Evolutionary conservation across 768 basidiomycete species (phyloP).

Genomic region (Tulasnella sp.): DNA sequence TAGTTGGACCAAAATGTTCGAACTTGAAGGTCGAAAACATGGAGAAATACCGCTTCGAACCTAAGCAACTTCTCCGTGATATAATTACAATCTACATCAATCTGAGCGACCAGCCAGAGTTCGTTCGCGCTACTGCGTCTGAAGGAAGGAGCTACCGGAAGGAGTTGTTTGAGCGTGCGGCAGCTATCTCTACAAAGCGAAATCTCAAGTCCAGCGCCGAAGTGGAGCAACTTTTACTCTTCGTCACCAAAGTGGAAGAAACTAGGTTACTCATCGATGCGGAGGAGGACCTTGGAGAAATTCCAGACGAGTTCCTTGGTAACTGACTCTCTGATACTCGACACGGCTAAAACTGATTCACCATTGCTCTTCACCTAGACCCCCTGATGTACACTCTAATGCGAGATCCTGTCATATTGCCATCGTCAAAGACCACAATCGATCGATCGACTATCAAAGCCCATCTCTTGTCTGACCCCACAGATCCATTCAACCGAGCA

Average conservation of each 20-base stretch:
- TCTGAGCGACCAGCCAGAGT: slow-evolving; percentile 70
- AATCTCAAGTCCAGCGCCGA: slow-evolving; percentile 73
- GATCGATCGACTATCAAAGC: slow-evolving; percentile 94
- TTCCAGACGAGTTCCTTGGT: slow-evolving; percentile 96
- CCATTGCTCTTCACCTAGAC: slow-evolving; percentile 45
- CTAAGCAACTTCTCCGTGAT: slow-evolving; percentile 74
- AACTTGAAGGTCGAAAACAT: slow-evolving; percentile 80
- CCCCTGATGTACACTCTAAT: slow-evolving; percentile 89
- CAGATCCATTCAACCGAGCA: slow-evolving; percentile 92
- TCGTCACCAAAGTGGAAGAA: slow-evolving; percentile 81
- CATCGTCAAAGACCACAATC: slow-evolving; percentile 70
- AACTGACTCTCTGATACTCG: slow-evolving; percentile 25
- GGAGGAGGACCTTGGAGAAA: slow-evolving; percentile 86
- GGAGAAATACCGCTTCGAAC: slow-evolving; percentile 86
- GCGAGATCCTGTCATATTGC: slow-evolving; percentile 90
- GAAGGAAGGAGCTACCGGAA: slow-evolving; percentile 90
- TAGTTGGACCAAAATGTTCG: slow-evolving; percentile 84
- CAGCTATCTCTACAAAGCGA: slow-evolving; percentile 56
- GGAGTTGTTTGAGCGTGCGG: slow-evolving; percentile 76
- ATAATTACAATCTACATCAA: slow-evolving; percentile 89
- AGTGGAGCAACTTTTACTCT: slow-evolving; percentile 60
- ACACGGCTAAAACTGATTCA: background rate
- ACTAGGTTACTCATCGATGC: slow-evolving; percentile 73
- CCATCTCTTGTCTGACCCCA: slow-evolving; percentile 83
- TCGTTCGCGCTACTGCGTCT: slow-evolving; percentile 81